Evolutionary conservation across 192 early-diverging fungal species (phyloP).

Genomic region (Chytriomyces sp.): DNA sequence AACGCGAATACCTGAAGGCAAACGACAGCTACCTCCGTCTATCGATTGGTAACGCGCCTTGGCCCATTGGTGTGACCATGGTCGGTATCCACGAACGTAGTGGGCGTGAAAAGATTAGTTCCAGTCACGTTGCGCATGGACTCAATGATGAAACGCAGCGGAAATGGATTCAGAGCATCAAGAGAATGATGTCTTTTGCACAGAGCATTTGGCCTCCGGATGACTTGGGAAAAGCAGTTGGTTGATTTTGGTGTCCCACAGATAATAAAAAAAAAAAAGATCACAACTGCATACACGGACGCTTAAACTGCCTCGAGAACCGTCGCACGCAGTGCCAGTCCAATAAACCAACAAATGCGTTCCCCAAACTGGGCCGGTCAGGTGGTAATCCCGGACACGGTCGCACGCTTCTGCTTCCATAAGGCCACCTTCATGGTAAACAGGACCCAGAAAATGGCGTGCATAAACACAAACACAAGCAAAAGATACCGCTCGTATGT

Average conservation of each 20-base stretch:
- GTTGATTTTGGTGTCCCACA: constrained; percentile 32
- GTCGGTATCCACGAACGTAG: constrained; percentile 94
- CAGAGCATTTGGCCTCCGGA: constrained; percentile 89
- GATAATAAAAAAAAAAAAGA: constrained; percentile 1
- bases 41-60: constrained; percentile 96
- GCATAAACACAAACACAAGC: no score
- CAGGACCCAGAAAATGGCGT: no score
- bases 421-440: no score
- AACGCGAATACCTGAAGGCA: constrained; percentile 86
- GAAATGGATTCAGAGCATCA: constrained; percentile 99
- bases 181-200: constrained; percentile 95
- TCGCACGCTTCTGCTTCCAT: no score
- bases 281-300: no score
- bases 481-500: no score
- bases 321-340: no score
- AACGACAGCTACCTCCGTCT: constrained; percentile 92
- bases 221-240: constrained; percentile 61
- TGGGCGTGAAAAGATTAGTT: constrained; percentile 95
- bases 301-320: no score
- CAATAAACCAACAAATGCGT: no score
- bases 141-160: constrained; percentile 95
- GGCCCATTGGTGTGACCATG: constrained; percentile 93
- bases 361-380: no score
- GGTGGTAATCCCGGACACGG: no score
- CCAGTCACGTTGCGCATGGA: constrained; percentile 94